Evolutionary conservation across 805 yeast species (phyloP), one percentile per base, ranked within the genome.

Genomic region (Ogataea philodendri): DNA sequence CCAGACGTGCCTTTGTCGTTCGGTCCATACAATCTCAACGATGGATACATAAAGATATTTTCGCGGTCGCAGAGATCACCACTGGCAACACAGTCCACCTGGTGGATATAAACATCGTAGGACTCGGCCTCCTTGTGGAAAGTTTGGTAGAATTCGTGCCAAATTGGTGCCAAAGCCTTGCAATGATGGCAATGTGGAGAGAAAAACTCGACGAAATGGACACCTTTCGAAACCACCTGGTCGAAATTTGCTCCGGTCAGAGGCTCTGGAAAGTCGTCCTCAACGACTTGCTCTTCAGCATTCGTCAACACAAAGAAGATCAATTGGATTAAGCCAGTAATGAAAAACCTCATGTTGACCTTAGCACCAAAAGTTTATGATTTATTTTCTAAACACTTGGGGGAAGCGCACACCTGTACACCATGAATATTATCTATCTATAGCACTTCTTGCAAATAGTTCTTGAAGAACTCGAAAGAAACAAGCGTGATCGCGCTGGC

Each of bases 401-500:
- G n/a, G n/a, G n/a, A 7, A 4, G 19, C 8, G 13, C 14, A 21
- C 32, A 29, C 19, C 32, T 15, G 32, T 21, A 22, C 32, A 29
- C 32, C 25, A 18, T 16, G 32, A 29, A 29, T 20, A 29, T 20
- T 29, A 20, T 15, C 13, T 26, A 26, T 26, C 14, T 26, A 26
- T n/a, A n/a, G n/a, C n/a, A 20, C 7, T n/a, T 31, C 27, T 38
- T 60, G 53, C 5, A 81, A 64, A 51, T 74, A 74, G 24, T 71
- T 68, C 55, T 77, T 78, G 57, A 83, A 73, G 57, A 81, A 83
- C 55, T 93, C 98, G 60, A 85, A 93, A 18, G 95, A 84, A 7
- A 90, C 88, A 49, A 93, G 68, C 2, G 98, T 93, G n/a, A 90
- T 86, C 1, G 97, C 97, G 49, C 88, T 77, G 1, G 96, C 89